Evolutionary conservation across 768 basidiomycete genomes (phyloP), one percentile per base, ranked within the genome.

Genomic region (Goffeauzyma gilvescens): DNA sequence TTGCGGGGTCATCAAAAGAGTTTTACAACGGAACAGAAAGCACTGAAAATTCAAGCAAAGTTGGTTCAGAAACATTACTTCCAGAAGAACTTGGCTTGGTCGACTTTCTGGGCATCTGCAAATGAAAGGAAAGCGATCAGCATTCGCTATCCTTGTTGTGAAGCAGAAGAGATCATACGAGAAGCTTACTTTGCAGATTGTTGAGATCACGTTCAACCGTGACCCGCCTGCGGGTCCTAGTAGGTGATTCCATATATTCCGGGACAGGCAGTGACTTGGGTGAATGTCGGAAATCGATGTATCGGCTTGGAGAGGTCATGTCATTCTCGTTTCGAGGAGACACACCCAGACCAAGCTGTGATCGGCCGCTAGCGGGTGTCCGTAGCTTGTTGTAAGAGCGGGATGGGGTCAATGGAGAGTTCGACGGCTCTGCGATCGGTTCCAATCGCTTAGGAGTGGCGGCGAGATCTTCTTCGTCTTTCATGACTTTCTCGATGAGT

Each of bases 151-250:
- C n/a, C n/a, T n/a, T n/a, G n/a, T n/a, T n/a, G n/a, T n/a, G n/a
- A n/a, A n/a, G n/a, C n/a, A n/a, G n/a, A n/a, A n/a, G n/a, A n/a
- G n/a, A n/a, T n/a, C n/a, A n/a, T n/a, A n/a, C n/a, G n/a, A n/a
- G n/a, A 22, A 17, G 44, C 47, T 27, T 32, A 49, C 47, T 31
- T 21, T 44, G 36, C 34, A 60, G 27, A 9, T 40, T 32, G 18
- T 59, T 52, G 32, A 60, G 55, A 41, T 63, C 61, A 33, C 58
- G 52, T 36, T 63, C 61, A 14, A 63, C 58, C 10, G 61, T 60
- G 2, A 58, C 41, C 18, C 61, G 38, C 42, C 61, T 46, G 5
- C 42, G 42, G 22, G 50, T 55, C n/a, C 54, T 46, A 7, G 49
- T 8, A n/a, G 48, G 40, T 13, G 54, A 32, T 15, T 46, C 46